Conservation (phyloP, 768 basidiomycete genomes). For the Lactarius psammicola region DNA sequence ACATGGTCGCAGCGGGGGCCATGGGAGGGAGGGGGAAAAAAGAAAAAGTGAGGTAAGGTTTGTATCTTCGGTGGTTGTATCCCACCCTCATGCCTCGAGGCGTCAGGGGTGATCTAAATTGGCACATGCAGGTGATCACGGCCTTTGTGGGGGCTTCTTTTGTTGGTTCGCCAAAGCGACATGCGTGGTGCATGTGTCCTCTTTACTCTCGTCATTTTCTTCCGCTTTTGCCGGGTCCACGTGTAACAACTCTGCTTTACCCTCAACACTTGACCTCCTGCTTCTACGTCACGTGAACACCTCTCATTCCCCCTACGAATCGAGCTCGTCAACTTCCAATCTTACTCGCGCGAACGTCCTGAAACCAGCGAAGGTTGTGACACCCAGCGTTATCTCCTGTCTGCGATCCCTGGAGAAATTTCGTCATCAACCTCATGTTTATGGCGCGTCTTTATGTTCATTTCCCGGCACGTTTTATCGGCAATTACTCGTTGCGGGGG, state of each 20-base stretch:
- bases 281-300: constrained; percentile 10
- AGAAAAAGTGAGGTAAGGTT: constrained; percentile 52
- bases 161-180: constrained; percentile 16
- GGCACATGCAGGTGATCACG: constrained; percentile 22
- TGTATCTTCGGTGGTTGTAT: constrained; percentile 10
- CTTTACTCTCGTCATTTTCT: constrained; percentile 18
- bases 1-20: constrained; percentile 40
- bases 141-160: constrained; percentile 14
- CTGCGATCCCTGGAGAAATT: constrained; percentile 6
- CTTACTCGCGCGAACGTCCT: not conserved
- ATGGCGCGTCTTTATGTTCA: constrained; percentile 17
- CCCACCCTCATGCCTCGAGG: constrained; percentile 20
- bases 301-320: not conserved
- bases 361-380: not conserved
- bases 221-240: not conserved
- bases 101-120: constrained; percentile 27
- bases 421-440: constrained; percentile 28
- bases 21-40: constrained; percentile 61
- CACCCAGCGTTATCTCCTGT: not conserved
- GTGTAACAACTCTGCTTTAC: not conserved
- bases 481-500: constrained; percentile 19
- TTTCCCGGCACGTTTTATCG: constrained; percentile 23
- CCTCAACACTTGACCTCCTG: not conserved
- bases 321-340: not conserved
- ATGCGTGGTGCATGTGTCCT: constrained; percentile 23